Evolutionary conservation across 257 asterid species (phyloP).

Genomic region (Ehretia macrophylla): DNA sequence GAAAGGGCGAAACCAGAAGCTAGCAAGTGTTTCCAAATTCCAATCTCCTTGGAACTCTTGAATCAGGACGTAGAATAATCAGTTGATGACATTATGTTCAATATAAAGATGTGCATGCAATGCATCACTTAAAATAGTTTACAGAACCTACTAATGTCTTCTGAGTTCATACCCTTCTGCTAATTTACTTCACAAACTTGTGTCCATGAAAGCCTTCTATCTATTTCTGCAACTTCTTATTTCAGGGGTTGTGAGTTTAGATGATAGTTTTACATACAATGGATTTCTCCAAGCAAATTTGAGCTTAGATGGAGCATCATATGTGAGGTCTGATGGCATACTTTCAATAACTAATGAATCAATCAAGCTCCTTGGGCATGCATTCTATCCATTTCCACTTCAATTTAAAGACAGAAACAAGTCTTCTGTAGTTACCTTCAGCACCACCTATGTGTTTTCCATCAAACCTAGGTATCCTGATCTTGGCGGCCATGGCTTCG

Average conservation of each 20-base stretch:
- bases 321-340: slow-evolving; percentile 3
- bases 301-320: slow-evolving; percentile 11
- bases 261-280: slow-evolving; percentile 10
- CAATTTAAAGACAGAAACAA: background rate
- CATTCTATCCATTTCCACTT: slow-evolving; percentile 10
- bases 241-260: background rate
- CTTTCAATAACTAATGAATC: slow-evolving; percentile 3
- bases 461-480: slow-evolving; percentile 7
- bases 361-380: slow-evolving; percentile 2
- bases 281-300: slow-evolving; percentile 12
- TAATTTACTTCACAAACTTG: background rate
- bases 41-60: slow-evolving; percentile 5
- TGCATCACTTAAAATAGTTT: too few relatives aligned
- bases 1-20: too few relatives aligned
- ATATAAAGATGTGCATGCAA: background rate
- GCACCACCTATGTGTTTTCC: slow-evolving; percentile 5
- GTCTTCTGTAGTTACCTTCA: slow-evolving; percentile 3
- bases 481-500: slow-evolving; percentile 14
- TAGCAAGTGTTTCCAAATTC: background rate
- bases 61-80: background rate
- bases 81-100: background rate
- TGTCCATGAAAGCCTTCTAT: background rate
- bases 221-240: slow-evolving; percentile 6
- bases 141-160: background rate
- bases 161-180: background rate